Conservation (phyloP, 2,329 filamentous ascomycete species). For the Alternaria triticimaculans region DNA sequence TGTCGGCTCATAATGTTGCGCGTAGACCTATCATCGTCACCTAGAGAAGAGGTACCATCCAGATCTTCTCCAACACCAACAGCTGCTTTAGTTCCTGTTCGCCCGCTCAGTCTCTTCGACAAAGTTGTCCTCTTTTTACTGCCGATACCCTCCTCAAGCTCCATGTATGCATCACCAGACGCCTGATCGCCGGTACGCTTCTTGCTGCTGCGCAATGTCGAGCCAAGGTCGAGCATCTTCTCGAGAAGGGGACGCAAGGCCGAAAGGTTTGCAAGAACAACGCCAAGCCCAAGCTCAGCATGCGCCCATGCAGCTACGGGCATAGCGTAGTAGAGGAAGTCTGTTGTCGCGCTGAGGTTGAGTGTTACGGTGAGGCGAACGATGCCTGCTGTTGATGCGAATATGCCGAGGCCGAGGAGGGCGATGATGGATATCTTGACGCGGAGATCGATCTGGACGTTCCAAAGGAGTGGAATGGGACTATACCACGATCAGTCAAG, state of each 20-base stretch:
- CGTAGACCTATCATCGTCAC: neutral
- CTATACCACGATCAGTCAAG: neutral
- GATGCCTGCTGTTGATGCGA: constrained; percentile 35
- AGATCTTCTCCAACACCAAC: neutral
- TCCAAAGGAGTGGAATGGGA: constrained; percentile 29
- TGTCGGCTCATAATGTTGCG: neutral
- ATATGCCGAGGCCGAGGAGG: constrained; percentile 21
- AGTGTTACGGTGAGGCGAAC: constrained; percentile 47
- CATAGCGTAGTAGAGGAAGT: constrained; percentile 22
- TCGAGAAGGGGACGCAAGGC: constrained; percentile 20
- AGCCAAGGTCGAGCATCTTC: constrained; percentile 14
- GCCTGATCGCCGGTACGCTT: constrained; percentile 12
- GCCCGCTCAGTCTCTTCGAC: neutral
- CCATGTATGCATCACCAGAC: constrained; percentile 11
- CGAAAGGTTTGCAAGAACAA: constrained; percentile 20
- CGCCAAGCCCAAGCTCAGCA: constrained; percentile 15
- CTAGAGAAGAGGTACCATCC: neutral
- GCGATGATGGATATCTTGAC: constrained; percentile 27
- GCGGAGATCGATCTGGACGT: constrained; percentile 26
- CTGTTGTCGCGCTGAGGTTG: constrained; percentile 27
- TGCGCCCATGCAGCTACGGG: constrained; percentile 21
- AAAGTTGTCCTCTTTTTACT: neutral
- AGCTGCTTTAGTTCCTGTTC: neutral
- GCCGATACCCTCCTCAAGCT: constrained; percentile 1
- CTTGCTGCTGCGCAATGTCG: constrained; percentile 1